Conservation (phyloP, 2,329 filamentous ascomycete genomes). For the Lecanicillium sp. region DNA sequence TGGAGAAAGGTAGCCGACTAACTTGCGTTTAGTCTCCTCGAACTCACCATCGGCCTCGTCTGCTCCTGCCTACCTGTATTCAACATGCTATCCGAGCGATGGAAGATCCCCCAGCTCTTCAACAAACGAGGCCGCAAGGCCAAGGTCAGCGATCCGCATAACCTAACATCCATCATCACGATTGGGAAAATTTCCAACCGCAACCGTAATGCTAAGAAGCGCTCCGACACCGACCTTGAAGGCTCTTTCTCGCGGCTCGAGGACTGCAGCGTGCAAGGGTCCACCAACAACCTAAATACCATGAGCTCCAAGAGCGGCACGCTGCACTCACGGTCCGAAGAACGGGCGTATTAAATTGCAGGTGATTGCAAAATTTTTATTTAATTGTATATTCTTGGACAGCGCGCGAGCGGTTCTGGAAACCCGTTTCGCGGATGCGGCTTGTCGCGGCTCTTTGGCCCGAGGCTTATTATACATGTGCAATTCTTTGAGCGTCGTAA, state of each 20-base stretch:
- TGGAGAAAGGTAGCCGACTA: background rate
- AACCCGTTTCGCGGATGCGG: background rate
- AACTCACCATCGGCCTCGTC: conserved; percentile 18
- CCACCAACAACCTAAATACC: background rate
- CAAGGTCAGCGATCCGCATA: background rate
- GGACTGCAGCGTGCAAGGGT: conserved; percentile 1
- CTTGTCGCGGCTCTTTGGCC: too few species aligned
- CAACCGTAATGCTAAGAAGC: background rate
- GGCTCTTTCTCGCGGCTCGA: conserved; percentile 5
- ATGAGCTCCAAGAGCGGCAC: background rate
- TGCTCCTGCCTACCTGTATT: conserved; percentile 17
- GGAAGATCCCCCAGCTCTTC: conserved; percentile 1
- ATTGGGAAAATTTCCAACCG: conserved; percentile 3
- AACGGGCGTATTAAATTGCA: background rate
- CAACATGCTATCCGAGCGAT: conserved; percentile 16
- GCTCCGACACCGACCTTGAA: background rate
- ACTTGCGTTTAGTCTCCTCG: conserved; percentile 11
- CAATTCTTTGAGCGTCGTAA: too few species aligned
- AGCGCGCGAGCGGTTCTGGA: background rate
- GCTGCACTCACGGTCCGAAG: background rate
- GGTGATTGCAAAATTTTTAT: background rate
- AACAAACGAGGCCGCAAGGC: background rate
- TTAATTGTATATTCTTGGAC: too few species aligned
- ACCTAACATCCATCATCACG: background rate
- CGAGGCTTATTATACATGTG: too few species aligned